Evolutionary conservation across 805 yeast species (phyloP).

Genomic region (Middelhovenomyces tepae): DNA sequence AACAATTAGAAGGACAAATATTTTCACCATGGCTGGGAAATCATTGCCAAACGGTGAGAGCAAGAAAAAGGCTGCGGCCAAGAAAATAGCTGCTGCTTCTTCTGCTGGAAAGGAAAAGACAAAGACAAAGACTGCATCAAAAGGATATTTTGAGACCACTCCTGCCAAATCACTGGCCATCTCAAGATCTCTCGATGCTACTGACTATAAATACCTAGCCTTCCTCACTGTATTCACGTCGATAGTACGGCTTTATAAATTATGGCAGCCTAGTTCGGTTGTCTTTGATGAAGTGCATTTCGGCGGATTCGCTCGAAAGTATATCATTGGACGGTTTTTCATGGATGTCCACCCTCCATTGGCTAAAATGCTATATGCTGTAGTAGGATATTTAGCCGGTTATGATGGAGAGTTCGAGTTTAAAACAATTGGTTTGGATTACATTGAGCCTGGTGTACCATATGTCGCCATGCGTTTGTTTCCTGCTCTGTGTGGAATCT

Average conservation of each 20-base stretch:
- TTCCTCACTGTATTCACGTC: slow-evolving; percentile 44
- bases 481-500: slow-evolving; percentile 47
- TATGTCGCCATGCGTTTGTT: slow-evolving; percentile 49
- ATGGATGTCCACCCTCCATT: slow-evolving; percentile 70
- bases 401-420: slow-evolving; percentile 42
- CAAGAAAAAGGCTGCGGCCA: no score
- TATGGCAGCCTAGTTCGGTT: slow-evolving; percentile 67
- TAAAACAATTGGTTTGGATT: slow-evolving; percentile 37
- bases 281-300: slow-evolving; percentile 93
- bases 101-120: no score
- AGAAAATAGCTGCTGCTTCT: no score
- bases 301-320: slow-evolving; percentile 91
- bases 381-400: slow-evolving; percentile 43
- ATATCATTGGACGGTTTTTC: slow-evolving; percentile 54
- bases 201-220: slow-evolving; percentile 16
- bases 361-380: slow-evolving; percentile 49
- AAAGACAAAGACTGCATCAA: no score
- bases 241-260: slow-evolving; percentile 49
- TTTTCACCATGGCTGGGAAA: no score
- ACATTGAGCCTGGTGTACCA: slow-evolving; percentile 34
- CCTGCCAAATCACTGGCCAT: slow-evolving; percentile 1
- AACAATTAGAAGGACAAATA: not conserved
- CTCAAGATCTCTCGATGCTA: slow-evolving; percentile 1
- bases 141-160: slow-evolving; percentile 1
- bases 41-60: no score